A percentile compares a stretch with the other conserved stretches of the same genome.
phyloP scores from a whole-genome alignment of 2,329 filamentous ascomycete species.

The Trichoderma atrobrunneum region DNA sequence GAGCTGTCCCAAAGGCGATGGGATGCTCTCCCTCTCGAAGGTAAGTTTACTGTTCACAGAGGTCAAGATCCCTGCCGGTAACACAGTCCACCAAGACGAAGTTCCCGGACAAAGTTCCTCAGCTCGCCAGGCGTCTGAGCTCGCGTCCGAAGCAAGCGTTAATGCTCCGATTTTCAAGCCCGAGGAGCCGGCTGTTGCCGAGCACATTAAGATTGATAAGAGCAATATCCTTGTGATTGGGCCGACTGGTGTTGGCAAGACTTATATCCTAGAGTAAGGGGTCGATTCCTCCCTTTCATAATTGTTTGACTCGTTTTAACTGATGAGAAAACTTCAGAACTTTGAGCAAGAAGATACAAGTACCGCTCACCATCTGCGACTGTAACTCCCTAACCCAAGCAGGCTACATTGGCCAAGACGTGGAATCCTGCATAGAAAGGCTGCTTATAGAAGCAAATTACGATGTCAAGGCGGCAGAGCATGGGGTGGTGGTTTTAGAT shows the following conservation, averaged over 20 bases:
- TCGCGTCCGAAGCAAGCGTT: constrained; percentile 31
- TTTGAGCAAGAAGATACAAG: constrained; percentile 85
- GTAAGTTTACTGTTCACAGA: constrained; percentile 43
- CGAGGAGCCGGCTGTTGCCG: constrained; percentile 44
- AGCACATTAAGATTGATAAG: constrained; percentile 79
- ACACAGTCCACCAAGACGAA: constrained; percentile 44
- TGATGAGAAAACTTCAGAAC: constrained; percentile 58
- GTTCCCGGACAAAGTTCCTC: constrained; percentile 52
- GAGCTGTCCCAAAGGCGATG: constrained; percentile 52
- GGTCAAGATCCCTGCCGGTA: not conserved
- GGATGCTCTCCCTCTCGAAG: constrained; percentile 74
- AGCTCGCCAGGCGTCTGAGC: constrained; percentile 41
- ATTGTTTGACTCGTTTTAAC: not conserved
- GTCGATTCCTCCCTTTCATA: too few relatives aligned
- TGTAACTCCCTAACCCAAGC: constrained; percentile 96
- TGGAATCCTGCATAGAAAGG: constrained; percentile 91
- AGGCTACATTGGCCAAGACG: constrained; percentile 96
- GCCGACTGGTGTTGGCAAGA: constrained; percentile 94
- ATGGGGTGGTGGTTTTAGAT: constrained; percentile 92
- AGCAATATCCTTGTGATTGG: constrained; percentile 90
- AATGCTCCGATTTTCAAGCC: constrained; percentile 47
- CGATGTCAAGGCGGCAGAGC: constrained; percentile 77
- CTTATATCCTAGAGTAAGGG: constrained; percentile 74
- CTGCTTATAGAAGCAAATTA: constrained; percentile 88
- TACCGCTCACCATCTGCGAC: constrained; percentile 92